Evolutionary conservation across 305 asterid genomes (phyloP).

Genomic region (Fraxinus sp.): DNA sequence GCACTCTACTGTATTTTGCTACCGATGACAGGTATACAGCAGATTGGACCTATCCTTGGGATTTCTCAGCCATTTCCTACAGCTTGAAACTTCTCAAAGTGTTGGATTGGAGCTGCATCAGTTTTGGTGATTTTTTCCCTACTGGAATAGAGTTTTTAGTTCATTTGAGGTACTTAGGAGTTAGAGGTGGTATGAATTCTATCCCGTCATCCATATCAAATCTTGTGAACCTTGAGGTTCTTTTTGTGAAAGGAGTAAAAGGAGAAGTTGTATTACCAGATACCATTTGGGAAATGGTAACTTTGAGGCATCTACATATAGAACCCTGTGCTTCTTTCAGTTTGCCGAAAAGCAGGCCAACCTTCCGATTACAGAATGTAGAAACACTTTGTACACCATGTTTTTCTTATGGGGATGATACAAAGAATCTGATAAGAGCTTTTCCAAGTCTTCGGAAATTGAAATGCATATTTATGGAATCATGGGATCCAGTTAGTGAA

Average conservation of each 20-base stretch:
- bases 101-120: constrained; percentile 8
- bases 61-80: constrained; percentile 1
- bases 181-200: neutral
- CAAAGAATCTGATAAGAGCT: neutral
- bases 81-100: constrained; percentile 13
- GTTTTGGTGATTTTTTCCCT: neutral
- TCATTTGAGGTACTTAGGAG: constrained; percentile 18
- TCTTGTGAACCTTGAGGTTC: constrained; percentile 12
- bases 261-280: constrained; percentile 5
- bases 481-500: neutral
- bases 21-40: neutral
- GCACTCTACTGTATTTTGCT: neutral
- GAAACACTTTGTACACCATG: constrained; percentile 22
- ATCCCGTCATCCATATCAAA: constrained; percentile 17
- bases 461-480: constrained; percentile 12
- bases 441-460: constrained; percentile 15
- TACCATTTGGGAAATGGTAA: constrained; percentile 20
- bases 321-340: neutral
- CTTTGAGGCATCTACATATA: constrained; percentile 24
- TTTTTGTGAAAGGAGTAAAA: constrained; percentile 16
- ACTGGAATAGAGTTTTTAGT: neutral
- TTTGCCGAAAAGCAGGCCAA: neutral
- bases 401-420: neutral
- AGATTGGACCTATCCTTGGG: neutral
- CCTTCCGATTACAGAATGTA: neutral